A percentile compares a stretch with the other conserved stretches of the same genome.
Evolutionary conservation across 106 monocot species (phyloP).

Genomic region (Platanthera guangdongensis): DNA sequence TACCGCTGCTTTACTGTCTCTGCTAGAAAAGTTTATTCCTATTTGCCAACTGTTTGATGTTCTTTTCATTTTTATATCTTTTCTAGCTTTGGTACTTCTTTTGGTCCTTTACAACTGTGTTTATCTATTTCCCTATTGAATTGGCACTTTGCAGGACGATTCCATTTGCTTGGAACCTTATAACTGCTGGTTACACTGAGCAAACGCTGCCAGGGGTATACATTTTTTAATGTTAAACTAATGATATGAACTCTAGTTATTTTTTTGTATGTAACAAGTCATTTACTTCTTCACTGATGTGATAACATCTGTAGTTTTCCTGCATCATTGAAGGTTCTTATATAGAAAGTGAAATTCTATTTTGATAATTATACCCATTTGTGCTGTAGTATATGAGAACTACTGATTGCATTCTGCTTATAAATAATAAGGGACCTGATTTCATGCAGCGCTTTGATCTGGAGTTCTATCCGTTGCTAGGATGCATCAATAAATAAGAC

Average conservation of each 20-base stretch:
- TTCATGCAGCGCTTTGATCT: not conserved
- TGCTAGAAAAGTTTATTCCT: not conserved
- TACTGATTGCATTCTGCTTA: not conserved
- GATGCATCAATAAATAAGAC: not conserved
- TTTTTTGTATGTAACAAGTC: not conserved
- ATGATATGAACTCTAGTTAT: not conserved
- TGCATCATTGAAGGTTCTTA: not conserved
- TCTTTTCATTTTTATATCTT: not conserved
- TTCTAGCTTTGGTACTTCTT: not conserved
- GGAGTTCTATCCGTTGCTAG: not conserved
- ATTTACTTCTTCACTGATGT: not conserved
- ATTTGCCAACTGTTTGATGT: not conserved
- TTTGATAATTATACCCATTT: not conserved
- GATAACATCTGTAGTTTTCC: not conserved
- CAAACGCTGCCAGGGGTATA: slow-evolving; percentile 82
- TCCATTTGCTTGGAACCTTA: slow-evolving; percentile 92
- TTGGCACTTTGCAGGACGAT: slow-evolving; percentile 56
- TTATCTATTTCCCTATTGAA: not conserved
- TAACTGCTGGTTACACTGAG: slow-evolving; percentile 84
- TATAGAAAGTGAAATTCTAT: not conserved
- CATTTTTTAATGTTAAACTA: not conserved
- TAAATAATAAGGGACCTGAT: not conserved
- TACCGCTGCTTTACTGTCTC: not conserved
- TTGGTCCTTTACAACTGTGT: not conserved
- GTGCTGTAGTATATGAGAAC: not conserved